phyloP scores from a whole-genome alignment of 306 rosid genomes.

The Ochetophila trinervis region DNA sequence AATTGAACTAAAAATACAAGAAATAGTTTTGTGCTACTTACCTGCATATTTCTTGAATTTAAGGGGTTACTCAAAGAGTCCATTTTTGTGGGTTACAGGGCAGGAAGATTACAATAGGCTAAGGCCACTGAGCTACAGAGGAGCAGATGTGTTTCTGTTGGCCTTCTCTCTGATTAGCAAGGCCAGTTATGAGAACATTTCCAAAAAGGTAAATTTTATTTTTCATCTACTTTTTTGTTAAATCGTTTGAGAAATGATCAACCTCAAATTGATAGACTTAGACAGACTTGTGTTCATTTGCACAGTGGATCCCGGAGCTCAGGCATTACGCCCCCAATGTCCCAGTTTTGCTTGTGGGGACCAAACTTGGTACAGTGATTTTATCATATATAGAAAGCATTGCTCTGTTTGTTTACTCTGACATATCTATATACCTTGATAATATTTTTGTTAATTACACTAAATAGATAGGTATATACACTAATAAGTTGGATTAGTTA shows the following conservation, averaged over 20 bases:
- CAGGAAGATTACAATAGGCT: slow-evolving; percentile 35
- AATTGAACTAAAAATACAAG: too few species aligned
- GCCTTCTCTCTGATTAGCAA: slow-evolving; percentile 31
- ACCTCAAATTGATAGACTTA: slow-evolving; percentile 6
- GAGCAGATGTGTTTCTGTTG: slow-evolving; percentile 31
- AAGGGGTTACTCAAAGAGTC: background rate
- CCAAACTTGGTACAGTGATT: slow-evolving; percentile 52
- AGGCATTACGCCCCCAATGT: slow-evolving; percentile 77
- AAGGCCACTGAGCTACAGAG: slow-evolving; percentile 30
- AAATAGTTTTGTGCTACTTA: too few species aligned
- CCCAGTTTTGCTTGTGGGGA: slow-evolving; percentile 71
- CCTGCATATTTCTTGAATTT: too few species aligned
- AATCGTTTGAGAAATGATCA: background rate
- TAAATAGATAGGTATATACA: background rate
- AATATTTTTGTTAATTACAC: too few species aligned
- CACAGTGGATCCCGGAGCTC: slow-evolving; percentile 83
- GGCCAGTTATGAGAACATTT: slow-evolving; percentile 31
- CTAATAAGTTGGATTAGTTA: background rate
- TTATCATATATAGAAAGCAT: background rate
- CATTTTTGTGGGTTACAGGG: slow-evolving; percentile 5
- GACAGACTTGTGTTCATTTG: background rate
- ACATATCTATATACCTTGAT: too few species aligned
- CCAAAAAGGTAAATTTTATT: slow-evolving; percentile 18
- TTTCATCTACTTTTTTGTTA: background rate
- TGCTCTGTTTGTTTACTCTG: background rate